Base-by-base conservation (phyloP, 257 asterid species). In the Salvia miltiorrhiza region DNA sequence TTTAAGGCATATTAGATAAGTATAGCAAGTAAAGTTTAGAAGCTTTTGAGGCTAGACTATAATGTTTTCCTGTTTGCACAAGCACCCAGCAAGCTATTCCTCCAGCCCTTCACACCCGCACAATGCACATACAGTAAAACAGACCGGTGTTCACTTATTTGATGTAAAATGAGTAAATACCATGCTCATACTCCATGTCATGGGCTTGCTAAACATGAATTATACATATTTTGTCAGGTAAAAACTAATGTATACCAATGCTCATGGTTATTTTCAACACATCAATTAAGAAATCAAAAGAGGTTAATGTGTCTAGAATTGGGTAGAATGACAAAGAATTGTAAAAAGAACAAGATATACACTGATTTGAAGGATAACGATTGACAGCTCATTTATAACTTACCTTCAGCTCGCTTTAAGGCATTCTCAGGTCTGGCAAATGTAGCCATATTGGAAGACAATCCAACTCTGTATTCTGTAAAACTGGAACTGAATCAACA, bases 401-500 rank as follows among this genome's bases (percentile, higher is more conserved):
- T 57, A 84, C 87, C 90, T 75, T 84, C 90, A 19, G 90, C 87
- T 66, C 87, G 77, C 78, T 84, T 84, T 50, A 79, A 60, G 5
- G 90, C 87, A 79, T 84, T 79, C 82, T 84, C 90, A 2, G 90
- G 90, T 67, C 77, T 77, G 16, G 82, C 85, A 69, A 82, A 82
- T 41, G 81, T 79, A 35, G 81, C 78, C 88, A 83, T 83, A 65
- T 55, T 9, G 21, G 16, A 44, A 60, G 7, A 43, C 28, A 20
- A 37, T 67, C 12, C 43, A 53, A 43, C 81, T 63, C 77, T 43
- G 24, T 35, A 19, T 1, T 8, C 70, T 30, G 70, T 7, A 65
- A 30, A 47, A 28, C n/a, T 4, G 17, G 14, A 44, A 64, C 2
- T 20, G 16, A 30, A 45, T 64, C 56, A 44, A 65, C 24, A 44